phyloP scores from a whole-genome alignment of 805 yeast genomes.

The Metschnikowia dekortorum region DNA sequence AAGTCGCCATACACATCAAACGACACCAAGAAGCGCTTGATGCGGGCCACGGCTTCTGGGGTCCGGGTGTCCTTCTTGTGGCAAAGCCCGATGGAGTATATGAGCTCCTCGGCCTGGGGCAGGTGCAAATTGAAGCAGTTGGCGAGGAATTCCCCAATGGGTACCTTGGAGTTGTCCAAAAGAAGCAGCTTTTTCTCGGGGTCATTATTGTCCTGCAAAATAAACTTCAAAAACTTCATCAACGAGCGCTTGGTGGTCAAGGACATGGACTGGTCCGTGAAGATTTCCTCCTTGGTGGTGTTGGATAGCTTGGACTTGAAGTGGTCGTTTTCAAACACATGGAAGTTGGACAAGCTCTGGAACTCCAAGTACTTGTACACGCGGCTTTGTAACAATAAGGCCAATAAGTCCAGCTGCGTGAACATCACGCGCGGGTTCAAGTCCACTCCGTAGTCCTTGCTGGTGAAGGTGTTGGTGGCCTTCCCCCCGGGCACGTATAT shows the following conservation, averaged over 20 bases:
- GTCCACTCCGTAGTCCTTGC: slow-evolving; percentile 83
- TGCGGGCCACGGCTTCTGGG: slow-evolving; percentile 71
- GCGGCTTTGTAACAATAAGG: slow-evolving; percentile 73
- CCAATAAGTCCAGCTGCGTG: slow-evolving; percentile 82
- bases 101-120: slow-evolving; percentile 77
- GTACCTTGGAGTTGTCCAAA: slow-evolving; percentile 48
- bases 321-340: slow-evolving; percentile 88
- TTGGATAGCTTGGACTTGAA: slow-evolving; percentile 77
- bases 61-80: slow-evolving; percentile 57
- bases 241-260: slow-evolving; percentile 73
- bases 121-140: slow-evolving; percentile 65
- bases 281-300: slow-evolving; percentile 83
- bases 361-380: slow-evolving; percentile 91
- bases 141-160: slow-evolving; percentile 57
- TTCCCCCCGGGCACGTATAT: slow-evolving; percentile 65
- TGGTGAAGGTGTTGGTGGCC: slow-evolving; percentile 48
- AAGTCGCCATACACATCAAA: slow-evolving; percentile 91
- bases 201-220: slow-evolving; percentile 54
- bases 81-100: slow-evolving; percentile 81
- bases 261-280: slow-evolving; percentile 78
- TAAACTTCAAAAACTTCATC: slow-evolving; percentile 91
- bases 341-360: slow-evolving; percentile 82
- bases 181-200: slow-evolving; percentile 56
- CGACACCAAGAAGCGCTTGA: slow-evolving; percentile 76
- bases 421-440: slow-evolving; percentile 82